Percentiles rank a stretch among this genome's conserved stretches.
Conservation (phyloP, 345 rosid genomes). For the Dipteronia dyeriana region DNA sequence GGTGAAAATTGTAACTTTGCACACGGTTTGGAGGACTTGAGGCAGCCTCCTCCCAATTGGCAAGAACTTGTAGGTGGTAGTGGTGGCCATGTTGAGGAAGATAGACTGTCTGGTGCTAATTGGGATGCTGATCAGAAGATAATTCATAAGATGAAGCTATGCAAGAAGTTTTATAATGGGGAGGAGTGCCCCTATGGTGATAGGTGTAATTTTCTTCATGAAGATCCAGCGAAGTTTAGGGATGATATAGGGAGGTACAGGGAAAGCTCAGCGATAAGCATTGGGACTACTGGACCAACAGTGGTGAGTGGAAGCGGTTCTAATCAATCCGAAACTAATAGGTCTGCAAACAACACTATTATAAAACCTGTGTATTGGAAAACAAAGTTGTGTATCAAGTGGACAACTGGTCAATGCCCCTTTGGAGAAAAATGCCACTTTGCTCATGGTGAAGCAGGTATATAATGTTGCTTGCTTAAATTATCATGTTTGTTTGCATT, state of each 20-base stretch:
- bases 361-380: slow-evolving; percentile 82
- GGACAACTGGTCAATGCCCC: slow-evolving; percentile 79
- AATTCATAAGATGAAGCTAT: slow-evolving; percentile 91
- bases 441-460: slow-evolving; percentile 95
- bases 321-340: slow-evolving; percentile 47
- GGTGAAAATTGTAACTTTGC: slow-evolving; percentile 95
- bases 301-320: slow-evolving; percentile 37
- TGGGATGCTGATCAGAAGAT: slow-evolving; percentile 95
- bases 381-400: slow-evolving; percentile 83
- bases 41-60: slow-evolving; percentile 96
- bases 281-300: slow-evolving; percentile 47
- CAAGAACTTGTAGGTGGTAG: slow-evolving; percentile 81
- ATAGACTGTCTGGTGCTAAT: slow-evolving; percentile 41
- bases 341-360: slow-evolving; percentile 40
- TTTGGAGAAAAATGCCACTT: slow-evolving; percentile 93
- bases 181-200: slow-evolving; percentile 97
- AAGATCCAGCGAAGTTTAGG: slow-evolving; percentile 77
- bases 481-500: slow-evolving; percentile 1
- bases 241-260: slow-evolving; percentile 69
- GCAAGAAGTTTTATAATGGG: slow-evolving; percentile 88
- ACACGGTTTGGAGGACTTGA: slow-evolving; percentile 83
- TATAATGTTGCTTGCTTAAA: slow-evolving; percentile 12
- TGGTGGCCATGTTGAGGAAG: slow-evolving; percentile 54
- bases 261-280: slow-evolving; percentile 77
- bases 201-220: slow-evolving; percentile 91